Conservation (phyloP, 139 green algal species). For the Picocystis salinarum region DNA sequence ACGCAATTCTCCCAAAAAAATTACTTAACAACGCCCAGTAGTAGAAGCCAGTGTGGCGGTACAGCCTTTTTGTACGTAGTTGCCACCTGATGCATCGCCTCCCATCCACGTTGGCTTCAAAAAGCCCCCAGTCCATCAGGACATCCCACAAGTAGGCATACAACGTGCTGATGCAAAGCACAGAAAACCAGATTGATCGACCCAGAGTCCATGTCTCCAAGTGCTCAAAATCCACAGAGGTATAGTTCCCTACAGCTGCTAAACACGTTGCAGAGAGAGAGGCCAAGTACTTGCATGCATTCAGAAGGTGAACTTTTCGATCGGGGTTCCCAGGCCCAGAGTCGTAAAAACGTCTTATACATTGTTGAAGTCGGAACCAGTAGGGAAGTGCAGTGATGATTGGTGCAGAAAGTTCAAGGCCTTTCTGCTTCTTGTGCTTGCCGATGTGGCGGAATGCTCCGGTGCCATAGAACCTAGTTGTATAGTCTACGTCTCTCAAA, state of each 20-base stretch:
- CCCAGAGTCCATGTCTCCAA: neutral
- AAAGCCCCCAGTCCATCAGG: conserved; percentile 2
- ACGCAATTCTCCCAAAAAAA: neutral
- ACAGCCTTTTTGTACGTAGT: neutral
- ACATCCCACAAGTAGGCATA: conserved; percentile 2
- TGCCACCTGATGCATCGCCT: neutral
- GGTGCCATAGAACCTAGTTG: neutral
- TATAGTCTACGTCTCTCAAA: neutral
- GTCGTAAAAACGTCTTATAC: conserved; percentile 1
- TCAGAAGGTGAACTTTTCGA: neutral
- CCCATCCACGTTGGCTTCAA: neutral
- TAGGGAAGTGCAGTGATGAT: conserved; percentile 3
- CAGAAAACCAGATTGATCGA: neutral
- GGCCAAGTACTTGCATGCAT: neutral
- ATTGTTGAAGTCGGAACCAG: conserved; percentile 1
- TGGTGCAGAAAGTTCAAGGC: neutral
- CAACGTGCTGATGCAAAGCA: neutral
- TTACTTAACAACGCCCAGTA: neutral
- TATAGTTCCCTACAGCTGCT: neutral
- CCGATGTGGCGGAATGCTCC: neutral
- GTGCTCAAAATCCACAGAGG: neutral
- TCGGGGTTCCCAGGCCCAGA: neutral
- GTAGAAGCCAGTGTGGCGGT: neutral
- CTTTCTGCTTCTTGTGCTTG: neutral
- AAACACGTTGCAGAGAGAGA: too few relatives aligned